Evolutionary conservation across 176 grass and related monocot genomes (phyloP).

Genomic region (Carex scoparia): DNA sequence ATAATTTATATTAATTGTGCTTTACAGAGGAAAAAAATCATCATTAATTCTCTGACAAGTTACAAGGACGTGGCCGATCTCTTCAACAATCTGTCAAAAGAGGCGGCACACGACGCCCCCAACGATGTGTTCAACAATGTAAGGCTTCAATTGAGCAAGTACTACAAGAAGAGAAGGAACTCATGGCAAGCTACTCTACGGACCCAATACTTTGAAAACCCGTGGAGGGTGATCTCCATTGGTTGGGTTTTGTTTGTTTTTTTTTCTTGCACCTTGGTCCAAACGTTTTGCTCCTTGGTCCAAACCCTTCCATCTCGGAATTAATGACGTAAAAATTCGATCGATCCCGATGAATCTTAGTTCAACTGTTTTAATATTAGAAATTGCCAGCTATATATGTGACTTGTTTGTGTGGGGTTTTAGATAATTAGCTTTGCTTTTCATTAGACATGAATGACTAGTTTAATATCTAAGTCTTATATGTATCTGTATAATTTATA

Average conservation of each 20-base stretch:
- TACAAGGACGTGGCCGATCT: background rate
- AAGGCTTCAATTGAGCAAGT: background rate
- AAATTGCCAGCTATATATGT: too few relatives aligned
- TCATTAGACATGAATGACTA: too few relatives aligned
- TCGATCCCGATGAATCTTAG: too few relatives aligned
- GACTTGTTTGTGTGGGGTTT: too few relatives aligned
- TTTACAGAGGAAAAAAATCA: background rate
- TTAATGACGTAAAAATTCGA: too few relatives aligned
- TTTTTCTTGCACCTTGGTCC: background rate
- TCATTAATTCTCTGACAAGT: background rate
- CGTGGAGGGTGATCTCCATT: background rate
- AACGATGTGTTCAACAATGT: background rate
- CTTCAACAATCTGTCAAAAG: background rate
- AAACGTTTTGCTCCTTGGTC: background rate
- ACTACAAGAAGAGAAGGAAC: background rate
- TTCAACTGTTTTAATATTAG: too few relatives aligned
- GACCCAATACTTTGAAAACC: background rate
- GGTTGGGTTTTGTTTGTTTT: background rate
- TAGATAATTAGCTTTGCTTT: too few relatives aligned
- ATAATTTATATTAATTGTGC: background rate
- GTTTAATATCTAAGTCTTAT: too few relatives aligned
- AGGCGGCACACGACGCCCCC: background rate
- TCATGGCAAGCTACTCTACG: background rate
- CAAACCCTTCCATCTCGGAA: background rate
- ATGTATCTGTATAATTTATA: too few relatives aligned